Base-by-base conservation (phyloP, 1,139 yeast species). In the Hyphopichia burtonii region DNA sequence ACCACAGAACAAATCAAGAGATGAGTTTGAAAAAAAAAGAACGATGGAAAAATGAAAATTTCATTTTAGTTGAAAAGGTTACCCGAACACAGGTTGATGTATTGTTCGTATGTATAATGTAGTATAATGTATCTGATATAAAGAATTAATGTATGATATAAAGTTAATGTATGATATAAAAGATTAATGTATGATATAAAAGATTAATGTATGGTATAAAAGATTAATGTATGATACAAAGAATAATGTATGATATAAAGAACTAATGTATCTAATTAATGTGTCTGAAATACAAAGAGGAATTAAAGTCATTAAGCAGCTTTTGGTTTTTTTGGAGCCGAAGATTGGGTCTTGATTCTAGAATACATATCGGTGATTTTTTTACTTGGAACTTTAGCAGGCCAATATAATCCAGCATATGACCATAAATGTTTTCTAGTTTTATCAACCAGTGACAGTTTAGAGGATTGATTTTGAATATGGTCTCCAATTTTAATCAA, bases 361-460 rank as follows among this genome's bases (percentile, higher is more conserved):
- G 77, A 77, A 63, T 91, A 93, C 96, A 93, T 93, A 40, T 82
- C 86, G 62, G 80, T 79, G 53, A 93, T 82, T 65, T 86, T 86
- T 37, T 76, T 71, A 45, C 96, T 86, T 34, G 88, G 82, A n/a
- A 86, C 98, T 49, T 82, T 81, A 2, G 83, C 88, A 1, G 99
- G 99, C 99, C 99, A 93, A 61, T 86, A 93, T 46, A 81, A 78
- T 31, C 94, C 78, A 8, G 97, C 95, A 63, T 86, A 88, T 19
- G 88, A 79, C 99, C 99, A 93, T 45, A 93, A 68, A 55, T 91
- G 96, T 59, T 79, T 83, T 48, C 74, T 69, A 39, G 72, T 51
- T 52, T 71, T 76, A 27, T 63, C 68, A 3, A 46, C 37, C 16
- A 46, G 43, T 27, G 48, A 52, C 38, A 27, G 38, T 19, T 37